Evolutionary conservation across 805 yeast genomes (phyloP).

Genomic region (Cyberlindnera japonica): DNA sequence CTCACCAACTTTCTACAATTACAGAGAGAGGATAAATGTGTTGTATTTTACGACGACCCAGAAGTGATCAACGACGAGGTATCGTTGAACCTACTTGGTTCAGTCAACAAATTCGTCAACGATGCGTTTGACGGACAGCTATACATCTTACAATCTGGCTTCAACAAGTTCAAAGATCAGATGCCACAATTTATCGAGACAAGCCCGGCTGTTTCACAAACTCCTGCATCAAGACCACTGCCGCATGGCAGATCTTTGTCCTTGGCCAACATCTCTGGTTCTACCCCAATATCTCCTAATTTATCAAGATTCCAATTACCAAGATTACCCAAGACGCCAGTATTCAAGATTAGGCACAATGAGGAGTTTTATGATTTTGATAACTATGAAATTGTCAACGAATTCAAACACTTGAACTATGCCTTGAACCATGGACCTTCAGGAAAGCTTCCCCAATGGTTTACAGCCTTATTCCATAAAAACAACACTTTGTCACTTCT

Average conservation of each 20-base stretch:
- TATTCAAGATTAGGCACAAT: conserved; percentile 47
- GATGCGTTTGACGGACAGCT: conserved; percentile 39
- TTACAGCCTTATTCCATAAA: conserved; percentile 30
- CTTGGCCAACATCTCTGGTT: conserved; percentile 13
- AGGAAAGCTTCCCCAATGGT: conserved; percentile 41
- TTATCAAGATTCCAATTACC: conserved; percentile 55
- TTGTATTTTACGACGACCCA: conserved; percentile 24
- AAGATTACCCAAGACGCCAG: conserved; percentile 35
- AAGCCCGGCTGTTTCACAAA: not conserved
- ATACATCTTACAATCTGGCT: conserved; percentile 41
- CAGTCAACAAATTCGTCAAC: conserved; percentile 45
- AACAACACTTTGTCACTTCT: conserved; percentile 29
- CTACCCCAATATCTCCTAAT: conserved; percentile 22
- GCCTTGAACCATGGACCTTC: conserved; percentile 9
- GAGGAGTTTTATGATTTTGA: conserved; percentile 41
- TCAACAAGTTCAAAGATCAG: conserved; percentile 32
- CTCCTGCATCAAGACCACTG: conserved; percentile 6
- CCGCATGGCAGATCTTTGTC: conserved; percentile 24
- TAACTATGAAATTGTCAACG: conserved; percentile 20
- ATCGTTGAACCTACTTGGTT: conserved; percentile 40
- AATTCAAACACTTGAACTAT: conserved; percentile 18
- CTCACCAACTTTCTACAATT: conserved; percentile 35
- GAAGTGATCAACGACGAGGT: conserved; percentile 24
- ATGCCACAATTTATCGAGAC: conserved; percentile 28
- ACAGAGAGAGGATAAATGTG: conserved; percentile 9